Percentiles rank a stretch among this genome's conserved stretches.
These are phyloP conservation scores for Bretziella fagacearum DNA, from an alignment of 2,329 filamentous ascomycete species.

Conservation along the genomic window DNA sequence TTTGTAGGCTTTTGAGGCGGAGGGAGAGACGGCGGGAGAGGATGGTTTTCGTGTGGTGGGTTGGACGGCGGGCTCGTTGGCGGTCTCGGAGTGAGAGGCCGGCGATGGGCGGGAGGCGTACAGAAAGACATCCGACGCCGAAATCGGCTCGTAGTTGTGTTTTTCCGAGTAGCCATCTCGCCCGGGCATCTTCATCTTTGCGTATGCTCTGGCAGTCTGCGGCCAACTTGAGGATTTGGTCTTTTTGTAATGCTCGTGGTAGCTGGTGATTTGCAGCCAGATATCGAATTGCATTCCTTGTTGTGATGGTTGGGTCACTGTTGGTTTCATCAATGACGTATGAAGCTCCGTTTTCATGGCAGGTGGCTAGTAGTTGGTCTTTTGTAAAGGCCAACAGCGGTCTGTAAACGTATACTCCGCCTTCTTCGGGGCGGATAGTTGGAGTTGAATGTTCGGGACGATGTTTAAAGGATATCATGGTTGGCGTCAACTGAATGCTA, in stretches of 20 bases:
- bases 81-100: not conserved
- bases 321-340: conserved; percentile 88
- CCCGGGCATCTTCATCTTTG: conserved; percentile 32
- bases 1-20: not conserved
- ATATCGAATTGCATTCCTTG: conserved; percentile 64
- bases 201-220: conserved; percentile 29
- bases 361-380: conserved; percentile 56
- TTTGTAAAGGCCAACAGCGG: conserved; percentile 59
- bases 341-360: conserved; percentile 43
- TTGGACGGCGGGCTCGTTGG: not conserved
- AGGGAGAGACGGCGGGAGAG: not conserved
- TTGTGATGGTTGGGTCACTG: conserved; percentile 54
- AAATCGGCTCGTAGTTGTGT: not conserved
- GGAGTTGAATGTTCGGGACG: too few species aligned
- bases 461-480: too few species aligned
- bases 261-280: conserved; percentile 35
- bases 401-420: conserved; percentile 49
- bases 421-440: conserved; percentile 34
- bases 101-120: not conserved
- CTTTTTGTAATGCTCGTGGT: conserved; percentile 51
- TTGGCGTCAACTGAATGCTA: too few species aligned
- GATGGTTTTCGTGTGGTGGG: not conserved
- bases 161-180: conserved; percentile 28
- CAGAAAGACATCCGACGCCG: not conserved
- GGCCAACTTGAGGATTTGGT: conserved; percentile 45